A percentile compares a stretch with the other conserved stretches of the same genome.
phyloP scores from a whole-genome alignment of 192 early-diverging fungal genomes.

The Entomortierella beljakovae region DNA sequence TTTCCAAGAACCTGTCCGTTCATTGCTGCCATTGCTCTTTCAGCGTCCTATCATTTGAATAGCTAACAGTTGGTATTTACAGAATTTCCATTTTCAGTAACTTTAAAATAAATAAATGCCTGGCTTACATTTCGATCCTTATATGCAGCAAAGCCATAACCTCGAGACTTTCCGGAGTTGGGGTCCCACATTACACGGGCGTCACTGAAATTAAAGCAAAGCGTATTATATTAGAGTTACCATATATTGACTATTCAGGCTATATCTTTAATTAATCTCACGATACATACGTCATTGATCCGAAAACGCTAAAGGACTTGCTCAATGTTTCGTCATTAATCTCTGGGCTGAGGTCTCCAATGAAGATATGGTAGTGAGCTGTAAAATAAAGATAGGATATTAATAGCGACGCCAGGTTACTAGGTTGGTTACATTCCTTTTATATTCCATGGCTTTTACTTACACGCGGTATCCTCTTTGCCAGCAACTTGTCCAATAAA shows the following conservation, averaged over 20 bases:
- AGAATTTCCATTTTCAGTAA: no score
- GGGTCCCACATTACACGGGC: conserved; percentile 96
- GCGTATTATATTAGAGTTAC: not conserved
- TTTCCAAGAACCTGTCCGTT: conserved; percentile 83
- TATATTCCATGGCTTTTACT: not conserved
- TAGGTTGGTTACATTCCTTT: not conserved
- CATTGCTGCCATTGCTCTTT: conserved; percentile 87
- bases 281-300: conserved; percentile 76
- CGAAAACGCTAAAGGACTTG: conserved; percentile 82
- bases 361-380: conserved; percentile 90
- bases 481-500: conserved; percentile 59
- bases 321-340: conserved; percentile 84
- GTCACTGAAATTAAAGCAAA: conserved; percentile 64
- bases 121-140: conserved; percentile 73
- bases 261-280: not conserved
- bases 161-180: conserved; percentile 88
- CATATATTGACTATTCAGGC: not conserved
- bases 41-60: conserved; percentile 71
- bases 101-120: no score
- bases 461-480: conserved; percentile 77
- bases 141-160: conserved; percentile 94
- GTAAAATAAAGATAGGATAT: not conserved
- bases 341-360: conserved; percentile 93
- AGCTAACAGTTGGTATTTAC: no score
- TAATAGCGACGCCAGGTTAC: not conserved